These are phyloP conservation scores for Mallotus nudiflorus DNA, from an alignment of 345 rosid species.

Conservation along the genomic window DNA sequence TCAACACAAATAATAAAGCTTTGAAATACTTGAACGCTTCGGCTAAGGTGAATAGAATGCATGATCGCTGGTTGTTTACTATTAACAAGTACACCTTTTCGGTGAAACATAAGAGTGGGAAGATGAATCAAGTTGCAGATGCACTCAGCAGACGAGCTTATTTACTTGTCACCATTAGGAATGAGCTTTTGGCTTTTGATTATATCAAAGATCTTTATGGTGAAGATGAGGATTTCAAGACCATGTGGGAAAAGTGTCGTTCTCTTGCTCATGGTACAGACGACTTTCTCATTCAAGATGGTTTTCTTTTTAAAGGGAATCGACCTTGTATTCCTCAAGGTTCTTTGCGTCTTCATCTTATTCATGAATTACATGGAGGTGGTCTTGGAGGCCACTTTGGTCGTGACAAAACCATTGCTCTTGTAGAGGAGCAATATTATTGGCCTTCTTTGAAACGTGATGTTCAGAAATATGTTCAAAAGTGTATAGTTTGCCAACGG, in stretches of 20 bases:
- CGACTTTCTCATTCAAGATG: constrained; percentile 2
- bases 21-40: not conserved
- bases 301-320: constrained; percentile 3
- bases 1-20: constrained; percentile 3
- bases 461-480: not conserved
- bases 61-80: constrained; percentile 4
- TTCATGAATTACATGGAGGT: constrained; percentile 3
- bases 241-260: not conserved
- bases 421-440: not conserved
- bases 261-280: constrained; percentile 5
- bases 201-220: constrained; percentile 1
- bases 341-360: constrained; percentile 1
- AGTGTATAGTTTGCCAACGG: not conserved
- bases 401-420: constrained; percentile 5
- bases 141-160: constrained; percentile 1
- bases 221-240: constrained; percentile 7
- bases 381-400: constrained; percentile 6
- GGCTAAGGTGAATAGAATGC: constrained; percentile 3
- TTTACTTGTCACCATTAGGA: not conserved
- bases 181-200: constrained; percentile 5
- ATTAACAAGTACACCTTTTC: not conserved
- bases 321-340: not conserved
- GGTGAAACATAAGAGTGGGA: constrained; percentile 4
- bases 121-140: constrained; percentile 5
- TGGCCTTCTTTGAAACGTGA: not conserved